phyloP scores from a whole-genome alignment of 768 basidiomycete species.

The Boletus vermiculosoides region DNA sequence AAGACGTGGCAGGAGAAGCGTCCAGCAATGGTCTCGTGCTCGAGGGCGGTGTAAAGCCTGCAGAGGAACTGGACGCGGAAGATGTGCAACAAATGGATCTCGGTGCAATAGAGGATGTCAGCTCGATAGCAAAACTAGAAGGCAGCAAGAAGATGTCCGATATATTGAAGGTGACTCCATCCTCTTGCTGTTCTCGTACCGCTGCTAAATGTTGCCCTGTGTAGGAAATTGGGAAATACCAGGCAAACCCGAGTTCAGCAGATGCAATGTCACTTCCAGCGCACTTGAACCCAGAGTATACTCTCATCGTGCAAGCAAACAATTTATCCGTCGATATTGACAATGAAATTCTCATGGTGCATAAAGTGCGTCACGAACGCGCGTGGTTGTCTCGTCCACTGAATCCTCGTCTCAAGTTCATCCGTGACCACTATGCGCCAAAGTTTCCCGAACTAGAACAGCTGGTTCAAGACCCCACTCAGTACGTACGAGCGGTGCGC shows the following conservation, averaged over 20 bases:
- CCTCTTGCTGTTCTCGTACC: background rate
- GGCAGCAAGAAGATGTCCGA: slow-evolving; percentile 87
- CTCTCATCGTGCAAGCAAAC: slow-evolving; percentile 94
- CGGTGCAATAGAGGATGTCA: slow-evolving; percentile 78
- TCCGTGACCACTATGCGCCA: slow-evolving; percentile 93
- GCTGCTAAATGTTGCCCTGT: background rate
- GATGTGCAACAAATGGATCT: slow-evolving; percentile 96
- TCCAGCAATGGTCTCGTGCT: slow-evolving; percentile 62
- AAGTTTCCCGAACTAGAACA: slow-evolving; percentile 98
- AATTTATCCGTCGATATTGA: slow-evolving; percentile 98
- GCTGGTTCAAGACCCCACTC: slow-evolving; percentile 84
- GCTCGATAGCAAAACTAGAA: slow-evolving; percentile 84
- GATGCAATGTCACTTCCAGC: slow-evolving; percentile 78
- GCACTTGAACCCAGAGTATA: slow-evolving; percentile 93
- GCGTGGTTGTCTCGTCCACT: slow-evolving; percentile 7
- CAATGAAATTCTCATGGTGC: slow-evolving; percentile 95
- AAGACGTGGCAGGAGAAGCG: slow-evolving; percentile 37
- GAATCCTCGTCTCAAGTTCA: slow-evolving; percentile 58
- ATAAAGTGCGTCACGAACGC: slow-evolving; percentile 61
- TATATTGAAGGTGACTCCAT: slow-evolving; percentile 63
- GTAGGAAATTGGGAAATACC: slow-evolving; percentile 90
- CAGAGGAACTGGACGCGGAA: slow-evolving; percentile 93
- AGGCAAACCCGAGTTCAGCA: slow-evolving; percentile 71
- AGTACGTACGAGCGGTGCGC: slow-evolving; percentile 91
- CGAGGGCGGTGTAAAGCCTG: slow-evolving; percentile 86